phyloP scores from a whole-genome alignment of 2,329 filamentous ascomycete genomes.

The Alternaria rosae region DNA sequence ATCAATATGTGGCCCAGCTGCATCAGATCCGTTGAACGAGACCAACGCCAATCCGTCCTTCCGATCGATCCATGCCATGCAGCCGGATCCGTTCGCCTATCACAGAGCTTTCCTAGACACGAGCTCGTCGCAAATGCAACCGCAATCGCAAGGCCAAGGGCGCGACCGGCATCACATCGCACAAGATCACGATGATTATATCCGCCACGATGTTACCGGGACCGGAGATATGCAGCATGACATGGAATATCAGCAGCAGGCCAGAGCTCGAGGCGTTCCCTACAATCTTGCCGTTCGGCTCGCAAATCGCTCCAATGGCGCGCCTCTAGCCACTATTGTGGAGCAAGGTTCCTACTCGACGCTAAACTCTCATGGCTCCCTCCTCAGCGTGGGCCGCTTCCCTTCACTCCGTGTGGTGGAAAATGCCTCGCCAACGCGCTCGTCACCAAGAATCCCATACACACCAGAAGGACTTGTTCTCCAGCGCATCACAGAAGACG shows the following conservation, averaged over 20 bases:
- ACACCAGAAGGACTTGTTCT: constrained; percentile 27
- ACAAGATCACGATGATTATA: constrained; percentile 24
- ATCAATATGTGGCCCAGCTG: constrained; percentile 15
- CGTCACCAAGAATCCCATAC: constrained; percentile 21
- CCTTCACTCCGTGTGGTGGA: constrained; percentile 24
- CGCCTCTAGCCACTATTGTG: constrained; percentile 54
- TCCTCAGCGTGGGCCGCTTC: constrained; percentile 29
- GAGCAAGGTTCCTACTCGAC: constrained; percentile 54
- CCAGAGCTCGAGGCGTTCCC: constrained; percentile 27
- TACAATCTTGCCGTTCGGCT: constrained; percentile 37
- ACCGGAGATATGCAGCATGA: constrained; percentile 7
- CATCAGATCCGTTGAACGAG: constrained; percentile 9
- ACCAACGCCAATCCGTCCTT: constrained; percentile 6
- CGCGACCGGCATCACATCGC: constrained; percentile 4
- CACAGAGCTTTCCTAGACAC: constrained; percentile 27
- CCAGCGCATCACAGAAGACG: constrained; percentile 27
- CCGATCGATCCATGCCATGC: constrained; percentile 11
- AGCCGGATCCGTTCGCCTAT: constrained; percentile 30
- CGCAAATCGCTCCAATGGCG: constrained; percentile 43
- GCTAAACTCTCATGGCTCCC: constrained; percentile 45
- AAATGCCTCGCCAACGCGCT: constrained; percentile 23
- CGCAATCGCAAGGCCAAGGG: constrained; percentile 2
- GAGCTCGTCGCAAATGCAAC: background rate
- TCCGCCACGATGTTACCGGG: constrained; percentile 4
- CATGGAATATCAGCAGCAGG: constrained; percentile 23